These are phyloP conservation scores for Xerocomus potaroensis DNA, from an alignment of 768 basidiomycete species.

Conservation along the genomic window DNA sequence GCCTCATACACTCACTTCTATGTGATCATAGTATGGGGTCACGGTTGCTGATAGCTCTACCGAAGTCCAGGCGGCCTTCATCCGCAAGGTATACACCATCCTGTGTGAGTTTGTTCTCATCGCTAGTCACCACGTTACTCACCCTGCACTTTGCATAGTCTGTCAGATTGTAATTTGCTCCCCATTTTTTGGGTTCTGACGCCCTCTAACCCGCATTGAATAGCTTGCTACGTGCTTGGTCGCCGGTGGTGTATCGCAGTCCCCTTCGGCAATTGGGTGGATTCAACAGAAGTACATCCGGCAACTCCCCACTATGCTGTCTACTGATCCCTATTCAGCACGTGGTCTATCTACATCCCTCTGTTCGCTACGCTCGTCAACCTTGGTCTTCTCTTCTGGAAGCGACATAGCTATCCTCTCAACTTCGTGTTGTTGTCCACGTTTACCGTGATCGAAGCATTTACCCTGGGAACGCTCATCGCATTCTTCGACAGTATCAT, in stretches of 20 bases:
- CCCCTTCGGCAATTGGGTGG: constrained; percentile 58
- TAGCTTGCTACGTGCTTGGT: constrained; percentile 76
- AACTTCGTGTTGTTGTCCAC: constrained; percentile 82
- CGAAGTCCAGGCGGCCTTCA: constrained; percentile 80
- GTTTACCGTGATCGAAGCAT: constrained; percentile 90
- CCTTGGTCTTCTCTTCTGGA: constrained; percentile 83
- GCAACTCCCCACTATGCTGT: background rate
- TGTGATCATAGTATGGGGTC: constrained; percentile 61
- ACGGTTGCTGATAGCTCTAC: constrained; percentile 71
- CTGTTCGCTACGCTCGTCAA: constrained; percentile 76
- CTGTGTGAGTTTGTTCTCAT: constrained; percentile 60
- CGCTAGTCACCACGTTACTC: background rate
- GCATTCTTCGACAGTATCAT: constrained; percentile 69
- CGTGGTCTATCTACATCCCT: constrained; percentile 78
- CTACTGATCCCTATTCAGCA: constrained; percentile 34
- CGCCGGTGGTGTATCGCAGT: constrained; percentile 65
- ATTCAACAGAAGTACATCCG: constrained; percentile 61
- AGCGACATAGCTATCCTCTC: constrained; percentile 84
- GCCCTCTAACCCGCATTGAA: constrained; percentile 2
- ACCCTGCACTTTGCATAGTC: constrained; percentile 40
- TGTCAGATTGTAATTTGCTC: constrained; percentile 61
- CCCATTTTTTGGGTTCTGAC: background rate
- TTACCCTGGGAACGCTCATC: constrained; percentile 82
- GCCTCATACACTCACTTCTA: constrained; percentile 3
- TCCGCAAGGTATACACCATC: constrained; percentile 89